Evolutionary conservation across 495 filamentous ascomycete genomes (phyloP).

Genomic region (Rostrohypoxylon terebratum): DNA sequence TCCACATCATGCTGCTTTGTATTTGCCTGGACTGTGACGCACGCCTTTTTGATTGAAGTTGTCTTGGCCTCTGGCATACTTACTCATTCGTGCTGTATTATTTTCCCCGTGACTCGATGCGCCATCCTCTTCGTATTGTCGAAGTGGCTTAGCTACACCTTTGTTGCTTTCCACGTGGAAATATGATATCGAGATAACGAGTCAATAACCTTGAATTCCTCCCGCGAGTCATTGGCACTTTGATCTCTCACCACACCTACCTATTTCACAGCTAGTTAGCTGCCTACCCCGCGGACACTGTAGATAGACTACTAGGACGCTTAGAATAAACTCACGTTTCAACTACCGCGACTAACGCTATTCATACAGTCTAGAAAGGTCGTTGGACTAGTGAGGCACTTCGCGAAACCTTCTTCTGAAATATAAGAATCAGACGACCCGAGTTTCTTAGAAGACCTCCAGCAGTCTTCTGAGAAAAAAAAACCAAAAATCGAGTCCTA

Average conservation of each 20-base stretch:
- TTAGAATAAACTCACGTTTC: conserved; percentile 29
- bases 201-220: conserved; percentile 27
- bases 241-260: conserved; percentile 12
- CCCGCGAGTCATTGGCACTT: conserved; percentile 29
- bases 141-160: conserved; percentile 1
- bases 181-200: conserved; percentile 23
- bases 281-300: conserved; percentile 20
- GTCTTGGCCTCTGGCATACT: conserved; percentile 15
- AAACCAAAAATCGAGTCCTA: conserved; percentile 32
- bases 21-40: conserved; percentile 31
- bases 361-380: conserved; percentile 28
- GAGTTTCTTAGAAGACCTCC: conserved; percentile 19
- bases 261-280: conserved; percentile 30
- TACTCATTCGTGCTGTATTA: conserved; percentile 23
- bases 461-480: conserved; percentile 25
- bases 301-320: conserved; percentile 26
- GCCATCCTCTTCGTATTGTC: conserved; percentile 14
- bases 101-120: conserved; percentile 32
- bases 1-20: conserved; percentile 29
- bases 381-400: conserved; percentile 23
- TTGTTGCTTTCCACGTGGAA: conserved; percentile 22
- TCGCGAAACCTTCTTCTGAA: conserved; percentile 22
- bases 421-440: conserved; percentile 16
- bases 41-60: conserved; percentile 24
- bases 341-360: conserved; percentile 39